phyloP scores from a whole-genome alignment of 2,329 filamentous ascomycete species.

The Arthrobotrys entomopaga region DNA sequence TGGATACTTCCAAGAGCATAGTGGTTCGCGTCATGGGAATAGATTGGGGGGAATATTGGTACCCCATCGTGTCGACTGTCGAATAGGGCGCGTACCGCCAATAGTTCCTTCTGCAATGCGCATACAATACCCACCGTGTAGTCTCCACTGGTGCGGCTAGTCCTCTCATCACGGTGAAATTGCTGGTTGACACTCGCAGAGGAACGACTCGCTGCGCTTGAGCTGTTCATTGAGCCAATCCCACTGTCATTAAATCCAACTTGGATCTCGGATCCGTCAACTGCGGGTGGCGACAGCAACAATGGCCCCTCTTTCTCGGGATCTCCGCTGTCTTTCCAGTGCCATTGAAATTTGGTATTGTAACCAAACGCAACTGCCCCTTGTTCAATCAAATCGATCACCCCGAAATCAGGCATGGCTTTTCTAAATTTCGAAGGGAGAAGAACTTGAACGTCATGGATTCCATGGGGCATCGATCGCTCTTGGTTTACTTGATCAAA shows the following conservation, averaged over 20 bases:
- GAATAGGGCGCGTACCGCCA: slow-evolving; percentile 25
- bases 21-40: slow-evolving; percentile 17
- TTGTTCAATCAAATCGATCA: not conserved
- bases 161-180: not conserved
- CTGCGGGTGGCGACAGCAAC: not conserved
- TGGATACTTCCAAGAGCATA: slow-evolving; percentile 24
- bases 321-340: not conserved
- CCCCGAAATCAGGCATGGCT: not conserved
- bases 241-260: not conserved
- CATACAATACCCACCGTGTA: slow-evolving; percentile 33
- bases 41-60: no score
- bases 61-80: slow-evolving; percentile 8
- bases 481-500: slow-evolving; percentile 47
- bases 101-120: slow-evolving; percentile 27
- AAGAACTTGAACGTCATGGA: slow-evolving; percentile 6
- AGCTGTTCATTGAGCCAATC: no score
- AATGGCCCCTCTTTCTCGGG: not conserved
- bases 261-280: not conserved
- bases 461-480: slow-evolving; percentile 4
- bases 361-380: slow-evolving; percentile 23
- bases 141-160: not conserved
- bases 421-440: not conserved
- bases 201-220: no score
- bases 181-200: not conserved
- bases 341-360: slow-evolving; percentile 5